Conservation (phyloP, 257 asterid genomes). For the Ligustrum vulgare region DNA sequence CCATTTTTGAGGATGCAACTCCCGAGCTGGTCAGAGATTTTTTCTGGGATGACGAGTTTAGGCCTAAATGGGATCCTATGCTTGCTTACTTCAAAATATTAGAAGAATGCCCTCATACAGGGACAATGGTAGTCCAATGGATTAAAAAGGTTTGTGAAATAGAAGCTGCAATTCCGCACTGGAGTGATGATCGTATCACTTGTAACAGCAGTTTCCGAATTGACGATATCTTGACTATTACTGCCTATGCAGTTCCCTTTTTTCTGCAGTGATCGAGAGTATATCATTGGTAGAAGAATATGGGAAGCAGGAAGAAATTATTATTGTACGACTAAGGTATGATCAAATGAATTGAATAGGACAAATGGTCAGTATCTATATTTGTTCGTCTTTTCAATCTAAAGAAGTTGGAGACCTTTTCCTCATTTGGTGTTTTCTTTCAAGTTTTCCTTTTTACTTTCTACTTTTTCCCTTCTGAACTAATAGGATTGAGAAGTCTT, state of each 20-base stretch:
- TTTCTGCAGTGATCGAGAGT: constrained; percentile 90
- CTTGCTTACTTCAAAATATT: constrained; percentile 65
- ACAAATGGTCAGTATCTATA: neutral
- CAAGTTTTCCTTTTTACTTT: neutral
- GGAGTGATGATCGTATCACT: constrained; percentile 10
- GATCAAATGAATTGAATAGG: neutral
- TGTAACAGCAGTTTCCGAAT: constrained; percentile 20
- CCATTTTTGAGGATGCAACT: constrained; percentile 86
- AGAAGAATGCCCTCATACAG: constrained; percentile 65
- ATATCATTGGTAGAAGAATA: constrained; percentile 73
- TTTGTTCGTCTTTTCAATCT: neutral
- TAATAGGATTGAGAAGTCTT: neutral
- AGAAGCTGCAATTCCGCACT: neutral
- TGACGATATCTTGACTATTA: constrained; percentile 15
- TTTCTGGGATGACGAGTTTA: constrained; percentile 96
- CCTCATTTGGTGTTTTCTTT: neutral
- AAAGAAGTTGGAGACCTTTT: neutral
- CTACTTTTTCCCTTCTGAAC: too few relatives aligned
- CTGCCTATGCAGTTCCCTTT: constrained; percentile 73
- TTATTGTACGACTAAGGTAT: constrained; percentile 77
- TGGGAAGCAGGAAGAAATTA: constrained; percentile 71
- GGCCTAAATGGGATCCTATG: constrained; percentile 93
- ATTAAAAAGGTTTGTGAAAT: constrained; percentile 69
- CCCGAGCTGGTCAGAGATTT: constrained; percentile 85
- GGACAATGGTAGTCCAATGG: constrained; percentile 82